Evolutionary conservation across 2,329 filamentous ascomycete genomes (phyloP), one percentile per base, ranked within the genome.

Genomic region (Dryadomyces quercivorus): DNA sequence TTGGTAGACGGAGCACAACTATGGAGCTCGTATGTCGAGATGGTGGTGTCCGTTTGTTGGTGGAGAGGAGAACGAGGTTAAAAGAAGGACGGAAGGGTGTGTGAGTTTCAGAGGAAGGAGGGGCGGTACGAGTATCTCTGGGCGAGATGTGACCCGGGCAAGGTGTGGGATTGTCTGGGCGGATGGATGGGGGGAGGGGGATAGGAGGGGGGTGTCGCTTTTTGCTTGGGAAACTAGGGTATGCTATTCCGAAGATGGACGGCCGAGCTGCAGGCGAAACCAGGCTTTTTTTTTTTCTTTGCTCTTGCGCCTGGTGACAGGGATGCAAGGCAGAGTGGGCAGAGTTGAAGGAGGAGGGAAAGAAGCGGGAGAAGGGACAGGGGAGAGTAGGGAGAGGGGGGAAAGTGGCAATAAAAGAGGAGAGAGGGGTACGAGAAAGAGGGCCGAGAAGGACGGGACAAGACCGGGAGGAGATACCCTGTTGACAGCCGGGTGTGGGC

Each of bases 21-120:
- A 50, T 34, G 38, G 43, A 46, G 34, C 5, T 21, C 26, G 21
- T 50, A 13, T 40, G 48, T 50, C 31, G 31, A 20, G 20, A 22
- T 13, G 36, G 22, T 53, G 46, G 45, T 18, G 31, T 12, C 21
- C 52, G 18, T 8, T 20, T 49, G 52, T 42, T 48, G 52, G 52
- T 53, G 52, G 47, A 45, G 18, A 31, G 46, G 22, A 26, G 36
- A 36, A 36, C 7, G 15, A 40, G 45, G 18, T 45, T 34, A 45
- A 52, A 38, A 38, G 40, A 34, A 26, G 40, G 40, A 34, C n/a
- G 40, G 26, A 53, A 50, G 34, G 52, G 52, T 54, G 52, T 54
- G 52, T 18, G 45, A 31, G 50, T 38, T 46, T 42, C 34, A 26
- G 43, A 53, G 26, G n/a, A 40, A 31, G 50, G 36, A 42, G 42